A percentile compares a stretch with the other conserved stretches of the same genome.
These are phyloP conservation scores for Mallotus nudiflorus DNA, from an alignment of 345 rosid genomes.

Conservation along the genomic window DNA sequence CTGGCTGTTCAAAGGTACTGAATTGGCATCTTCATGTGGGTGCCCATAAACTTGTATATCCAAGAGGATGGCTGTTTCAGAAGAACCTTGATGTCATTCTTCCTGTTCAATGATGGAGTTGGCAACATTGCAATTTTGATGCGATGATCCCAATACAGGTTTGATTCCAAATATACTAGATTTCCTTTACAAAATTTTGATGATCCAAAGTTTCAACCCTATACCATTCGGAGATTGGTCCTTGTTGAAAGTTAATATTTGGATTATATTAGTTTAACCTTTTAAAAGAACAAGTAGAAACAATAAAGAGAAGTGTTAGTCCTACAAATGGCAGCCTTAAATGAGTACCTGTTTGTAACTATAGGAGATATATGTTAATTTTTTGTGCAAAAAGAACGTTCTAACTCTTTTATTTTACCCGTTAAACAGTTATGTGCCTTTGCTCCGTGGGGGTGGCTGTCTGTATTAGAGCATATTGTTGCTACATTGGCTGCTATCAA, in stretches of 20 bases:
- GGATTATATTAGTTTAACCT: not conserved
- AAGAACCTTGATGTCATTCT: constrained; percentile 61
- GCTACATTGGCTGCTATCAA: constrained; percentile 1
- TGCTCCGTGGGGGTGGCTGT: constrained; percentile 11
- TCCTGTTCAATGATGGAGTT: constrained; percentile 42
- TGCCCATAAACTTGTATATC: constrained; percentile 53
- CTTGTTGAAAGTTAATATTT: not conserved
- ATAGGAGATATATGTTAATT: not conserved
- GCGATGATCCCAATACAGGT: constrained; percentile 24
- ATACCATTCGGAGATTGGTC: too few species aligned
- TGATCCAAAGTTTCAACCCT: not conserved
- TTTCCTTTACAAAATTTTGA: not conserved
- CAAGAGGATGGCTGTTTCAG: constrained; percentile 68
- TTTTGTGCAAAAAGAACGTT: not conserved
- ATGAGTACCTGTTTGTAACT: not conserved
- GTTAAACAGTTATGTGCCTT: constrained; percentile 10
- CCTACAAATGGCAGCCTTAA: not conserved
- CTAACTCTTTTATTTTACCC: not conserved
- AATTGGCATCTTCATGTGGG: constrained; percentile 96
- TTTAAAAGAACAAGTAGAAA: not conserved
- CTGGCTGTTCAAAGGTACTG: constrained; percentile 67
- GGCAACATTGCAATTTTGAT: constrained; percentile 20
- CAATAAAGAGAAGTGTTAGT: not conserved
- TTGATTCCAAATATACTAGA: constrained; percentile 7
- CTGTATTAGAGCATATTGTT: constrained; percentile 2